Conservation (phyloP, 2,329 filamentous ascomycete species). For the Aspergillus jensenii region DNA sequence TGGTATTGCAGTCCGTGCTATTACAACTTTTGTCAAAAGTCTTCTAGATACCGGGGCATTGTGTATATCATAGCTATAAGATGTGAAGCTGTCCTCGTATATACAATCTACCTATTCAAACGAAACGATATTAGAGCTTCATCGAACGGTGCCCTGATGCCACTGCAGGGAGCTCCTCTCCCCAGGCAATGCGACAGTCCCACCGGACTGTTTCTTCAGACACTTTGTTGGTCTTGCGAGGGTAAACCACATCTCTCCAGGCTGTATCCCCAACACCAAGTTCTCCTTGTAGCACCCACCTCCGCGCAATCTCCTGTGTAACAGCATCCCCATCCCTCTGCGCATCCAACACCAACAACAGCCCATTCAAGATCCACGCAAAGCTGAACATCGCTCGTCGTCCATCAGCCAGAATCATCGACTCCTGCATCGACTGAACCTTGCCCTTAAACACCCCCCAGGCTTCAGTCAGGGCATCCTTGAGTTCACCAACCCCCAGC, state of each 20-base stretch:
- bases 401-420: constrained; percentile 24
- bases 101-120: background rate
- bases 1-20: too few relatives aligned
- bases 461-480: background rate
- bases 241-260: constrained; percentile 24
- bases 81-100: too few relatives aligned
- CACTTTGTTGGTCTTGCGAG: background rate
- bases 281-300: constrained; percentile 35
- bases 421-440: background rate
- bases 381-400: constrained; percentile 35
- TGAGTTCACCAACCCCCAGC: background rate
- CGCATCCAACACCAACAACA: constrained; percentile 40
- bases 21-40: too few relatives aligned
- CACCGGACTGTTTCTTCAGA: constrained; percentile 21
- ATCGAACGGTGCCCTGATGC: constrained; percentile 8
- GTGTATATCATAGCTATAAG: too few relatives aligned
- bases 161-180: constrained; percentile 3
- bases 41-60: too few relatives aligned
- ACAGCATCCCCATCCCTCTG: constrained; percentile 31
- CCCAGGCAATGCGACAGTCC: constrained; percentile 30
- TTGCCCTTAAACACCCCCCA: background rate
- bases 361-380: constrained; percentile 36
- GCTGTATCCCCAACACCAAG: constrained; percentile 16
- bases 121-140: background rate
- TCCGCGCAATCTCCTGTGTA: constrained; percentile 34